A percentile compares a stretch with the other conserved stretches of the same genome.
These are phyloP conservation scores for Corchorus olitorius DNA, from an alignment of 345 rosid genomes.

Conservation along the genomic window DNA sequence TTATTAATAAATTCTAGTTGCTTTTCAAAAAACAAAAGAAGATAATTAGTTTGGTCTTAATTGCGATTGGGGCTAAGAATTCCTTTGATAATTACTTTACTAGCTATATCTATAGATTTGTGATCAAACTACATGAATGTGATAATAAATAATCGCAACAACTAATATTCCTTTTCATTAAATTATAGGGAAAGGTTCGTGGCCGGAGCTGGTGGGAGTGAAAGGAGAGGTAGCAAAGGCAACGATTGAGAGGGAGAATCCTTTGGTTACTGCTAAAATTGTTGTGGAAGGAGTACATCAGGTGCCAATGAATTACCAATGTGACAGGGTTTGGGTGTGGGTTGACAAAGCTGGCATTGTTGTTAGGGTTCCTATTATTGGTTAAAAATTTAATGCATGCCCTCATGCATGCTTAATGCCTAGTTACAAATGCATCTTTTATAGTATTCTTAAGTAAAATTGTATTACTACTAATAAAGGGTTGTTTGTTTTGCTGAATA, in stretches of 20 bases:
- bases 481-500: too few species aligned
- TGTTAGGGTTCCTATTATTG: slow-evolving; percentile 1
- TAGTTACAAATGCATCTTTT: too few species aligned
- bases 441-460: too few species aligned
- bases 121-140: too few species aligned
- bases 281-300: background rate
- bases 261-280: slow-evolving; percentile 10
- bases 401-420: background rate
- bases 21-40: too few species aligned
- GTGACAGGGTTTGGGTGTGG: slow-evolving; percentile 25
- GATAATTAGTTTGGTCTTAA: too few species aligned
- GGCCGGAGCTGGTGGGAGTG: slow-evolving; percentile 26
- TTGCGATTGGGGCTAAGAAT: too few species aligned
- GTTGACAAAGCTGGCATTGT: slow-evolving; percentile 16
- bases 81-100: too few species aligned
- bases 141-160: too few species aligned
- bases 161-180: background rate
- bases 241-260: slow-evolving; percentile 26
- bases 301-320: background rate
- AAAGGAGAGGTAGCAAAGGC: slow-evolving; percentile 5
- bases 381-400: background rate
- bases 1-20: too few species aligned
- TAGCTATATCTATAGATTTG: too few species aligned
- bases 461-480: too few species aligned
- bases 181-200: slow-evolving; percentile 23